Percentiles rank a stretch among this genome's conserved stretches.
These are phyloP conservation scores for Hypomyces rosellus DNA, from an alignment of 2,329 filamentous ascomycete genomes.

Conservation along the genomic window DNA sequence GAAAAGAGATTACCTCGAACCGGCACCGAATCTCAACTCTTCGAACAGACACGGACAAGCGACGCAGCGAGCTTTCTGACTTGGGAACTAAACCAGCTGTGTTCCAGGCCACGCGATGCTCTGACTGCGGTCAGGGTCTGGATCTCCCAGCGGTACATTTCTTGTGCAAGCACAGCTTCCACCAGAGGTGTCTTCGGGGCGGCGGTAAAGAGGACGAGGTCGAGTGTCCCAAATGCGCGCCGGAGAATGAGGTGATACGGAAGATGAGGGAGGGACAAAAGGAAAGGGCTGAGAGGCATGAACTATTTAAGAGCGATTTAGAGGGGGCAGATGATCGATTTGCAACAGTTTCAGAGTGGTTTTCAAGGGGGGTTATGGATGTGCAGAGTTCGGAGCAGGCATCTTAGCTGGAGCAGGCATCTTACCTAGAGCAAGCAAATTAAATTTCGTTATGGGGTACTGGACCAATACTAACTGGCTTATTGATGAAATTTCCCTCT, in stretches of 20 bases:
- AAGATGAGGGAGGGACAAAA: conserved; percentile 82
- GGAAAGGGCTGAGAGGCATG: conserved; percentile 80
- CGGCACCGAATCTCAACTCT: conserved; percentile 77
- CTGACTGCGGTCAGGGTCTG: conserved; percentile 68
- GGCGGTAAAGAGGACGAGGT: conserved; percentile 52
- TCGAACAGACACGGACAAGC: conserved; percentile 72
- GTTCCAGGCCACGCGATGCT: conserved; percentile 86
- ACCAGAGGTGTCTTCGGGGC: conserved; percentile 71
- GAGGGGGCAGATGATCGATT: conserved; percentile 75
- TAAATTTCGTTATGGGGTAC: background rate
- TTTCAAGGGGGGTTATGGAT: conserved; percentile 84
- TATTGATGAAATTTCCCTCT: too few species aligned
- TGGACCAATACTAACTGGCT: background rate
- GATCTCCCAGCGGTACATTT: conserved; percentile 93
- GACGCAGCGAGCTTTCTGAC: conserved; percentile 71
- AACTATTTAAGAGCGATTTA: conserved; percentile 78
- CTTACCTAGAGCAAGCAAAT: background rate
- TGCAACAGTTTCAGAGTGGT: conserved; percentile 89
- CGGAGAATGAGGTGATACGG: conserved; percentile 79
- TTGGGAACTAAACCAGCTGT: conserved; percentile 74
- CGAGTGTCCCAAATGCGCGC: conserved; percentile 81
- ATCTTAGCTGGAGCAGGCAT: background rate
- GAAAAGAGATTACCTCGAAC: conserved; percentile 76
- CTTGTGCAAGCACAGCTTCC: conserved; percentile 94
- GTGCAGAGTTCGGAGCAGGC: conserved; percentile 32